Conservation (phyloP, 768 basidiomycete species). For the Suillus variegatus region DNA sequence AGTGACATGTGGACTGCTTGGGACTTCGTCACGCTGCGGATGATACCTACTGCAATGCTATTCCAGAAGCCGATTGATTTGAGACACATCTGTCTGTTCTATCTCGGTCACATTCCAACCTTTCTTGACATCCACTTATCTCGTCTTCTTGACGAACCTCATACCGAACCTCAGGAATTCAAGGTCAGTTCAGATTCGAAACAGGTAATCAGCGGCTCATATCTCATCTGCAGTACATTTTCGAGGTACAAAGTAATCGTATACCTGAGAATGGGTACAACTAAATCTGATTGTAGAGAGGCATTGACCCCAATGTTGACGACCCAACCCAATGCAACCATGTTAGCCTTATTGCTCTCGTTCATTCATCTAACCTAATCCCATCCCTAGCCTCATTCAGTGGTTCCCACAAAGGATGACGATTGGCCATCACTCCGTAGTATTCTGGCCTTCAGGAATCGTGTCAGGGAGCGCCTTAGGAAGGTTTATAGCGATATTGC, state of each 20-base stretch:
- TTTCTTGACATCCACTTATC: conserved; percentile 93
- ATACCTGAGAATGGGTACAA: background rate
- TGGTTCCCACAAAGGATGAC: conserved; percentile 75
- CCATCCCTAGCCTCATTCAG: conserved; percentile 74
- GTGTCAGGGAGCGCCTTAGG: conserved; percentile 72
- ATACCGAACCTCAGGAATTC: conserved; percentile 83
- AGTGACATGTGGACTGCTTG: conserved; percentile 81
- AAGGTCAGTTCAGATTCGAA: conserved; percentile 44
- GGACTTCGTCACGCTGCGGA: conserved; percentile 80
- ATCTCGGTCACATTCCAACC: conserved; percentile 90
- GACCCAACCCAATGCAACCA: conserved; percentile 80
- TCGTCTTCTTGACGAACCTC: conserved; percentile 67
- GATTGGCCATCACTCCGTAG: conserved; percentile 82
- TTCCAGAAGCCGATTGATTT: conserved; percentile 91
- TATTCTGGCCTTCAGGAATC: conserved; percentile 77
- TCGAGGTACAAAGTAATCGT: conserved; percentile 47
- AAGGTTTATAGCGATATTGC: conserved; percentile 74
- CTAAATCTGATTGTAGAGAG: conserved; percentile 57
- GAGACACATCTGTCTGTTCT: conserved; percentile 96
- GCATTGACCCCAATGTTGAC: conserved; percentile 94
- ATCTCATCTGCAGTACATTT: conserved; percentile 54
- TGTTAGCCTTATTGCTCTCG: conserved; percentile 43
- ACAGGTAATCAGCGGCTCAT: conserved; percentile 9
- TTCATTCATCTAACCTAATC: background rate
- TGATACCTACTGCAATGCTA: conserved; percentile 88